Conservation (phyloP, 345 rosid genomes). For the Syzygium grande region DNA sequence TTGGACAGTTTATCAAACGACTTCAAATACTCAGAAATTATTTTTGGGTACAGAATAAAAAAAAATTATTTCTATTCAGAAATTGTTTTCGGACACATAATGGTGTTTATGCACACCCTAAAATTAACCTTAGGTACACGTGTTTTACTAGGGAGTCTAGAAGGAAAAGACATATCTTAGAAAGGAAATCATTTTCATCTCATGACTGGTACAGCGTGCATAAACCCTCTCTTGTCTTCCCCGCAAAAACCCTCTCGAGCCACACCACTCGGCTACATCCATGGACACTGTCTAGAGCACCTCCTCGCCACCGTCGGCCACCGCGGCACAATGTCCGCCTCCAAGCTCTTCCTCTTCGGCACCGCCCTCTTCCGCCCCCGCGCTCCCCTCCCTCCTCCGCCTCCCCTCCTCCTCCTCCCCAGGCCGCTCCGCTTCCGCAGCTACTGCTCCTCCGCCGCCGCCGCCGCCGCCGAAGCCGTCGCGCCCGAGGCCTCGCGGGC, state of each 20-base stretch:
- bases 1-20: too few species aligned
- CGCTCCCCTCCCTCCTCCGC: slow-evolving; percentile 12
- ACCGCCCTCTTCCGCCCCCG: slow-evolving; percentile 28
- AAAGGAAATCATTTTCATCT: background rate
- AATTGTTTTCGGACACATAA: too few species aligned
- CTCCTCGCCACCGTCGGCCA: background rate
- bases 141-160: fast-evolving
- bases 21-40: too few species aligned
- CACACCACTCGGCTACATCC: background rate
- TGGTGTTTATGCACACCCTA: too few species aligned
- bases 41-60: too few species aligned
- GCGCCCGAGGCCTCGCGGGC: background rate
- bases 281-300: background rate
- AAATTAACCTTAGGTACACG: background rate
- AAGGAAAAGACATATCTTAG: background rate
- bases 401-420: slow-evolving; percentile 6
- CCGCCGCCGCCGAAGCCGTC: background rate
- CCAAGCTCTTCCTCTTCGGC: slow-evolving; percentile 29
- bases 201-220: background rate
- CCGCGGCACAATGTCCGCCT: slow-evolving; percentile 33
- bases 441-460: slow-evolving; percentile 13
- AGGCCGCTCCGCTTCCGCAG: slow-evolving; percentile 14
- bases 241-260: background rate
- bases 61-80: too few species aligned
- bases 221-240: background rate